These are phyloP conservation scores for Dacryopinax spathularia DNA, from an alignment of 768 basidiomycete species.

Conservation along the genomic window DNA sequence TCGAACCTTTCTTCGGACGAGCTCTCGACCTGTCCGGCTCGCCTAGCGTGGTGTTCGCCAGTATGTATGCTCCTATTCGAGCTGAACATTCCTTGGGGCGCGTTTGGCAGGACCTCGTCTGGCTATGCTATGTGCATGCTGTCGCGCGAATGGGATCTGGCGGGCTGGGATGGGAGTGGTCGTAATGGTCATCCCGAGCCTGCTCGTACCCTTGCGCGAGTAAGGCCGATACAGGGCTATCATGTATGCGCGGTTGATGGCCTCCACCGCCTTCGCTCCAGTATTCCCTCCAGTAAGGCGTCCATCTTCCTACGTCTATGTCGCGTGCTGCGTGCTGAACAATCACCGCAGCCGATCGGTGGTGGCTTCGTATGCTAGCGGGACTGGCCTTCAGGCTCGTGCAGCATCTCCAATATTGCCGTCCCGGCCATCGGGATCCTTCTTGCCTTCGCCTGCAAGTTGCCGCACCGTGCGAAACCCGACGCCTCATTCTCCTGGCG, in stretches of 20 bases:
- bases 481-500: background rate
- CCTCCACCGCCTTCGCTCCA: background rate
- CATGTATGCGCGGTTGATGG: background rate
- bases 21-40: too few species aligned
- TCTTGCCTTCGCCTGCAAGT: background rate
- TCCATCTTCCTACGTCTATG: slow-evolving; percentile 22
- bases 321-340: background rate
- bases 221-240: slow-evolving; percentile 16
- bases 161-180: slow-evolving; percentile 56
- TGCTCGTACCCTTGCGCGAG: slow-evolving; percentile 57
- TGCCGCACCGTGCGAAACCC: background rate
- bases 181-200: slow-evolving; percentile 55
- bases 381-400: slow-evolving; percentile 45
- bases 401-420: slow-evolving; percentile 37
- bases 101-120: slow-evolving; percentile 46
- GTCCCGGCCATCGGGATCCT: background rate
- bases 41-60: too few species aligned
- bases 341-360: background rate
- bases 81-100: slow-evolving; percentile 41
- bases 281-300: slow-evolving; percentile 28
- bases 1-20: too few species aligned
- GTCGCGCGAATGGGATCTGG: slow-evolving; percentile 58
- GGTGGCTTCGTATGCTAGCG: background rate
- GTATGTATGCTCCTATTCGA: too few species aligned
- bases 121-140: slow-evolving; percentile 54